Percentiles rank a stretch among this genome's conserved stretches.
Evolutionary conservation across 352 stramenopile species (phyloP).

Genomic region (Phytophthora cryptogea): DNA sequence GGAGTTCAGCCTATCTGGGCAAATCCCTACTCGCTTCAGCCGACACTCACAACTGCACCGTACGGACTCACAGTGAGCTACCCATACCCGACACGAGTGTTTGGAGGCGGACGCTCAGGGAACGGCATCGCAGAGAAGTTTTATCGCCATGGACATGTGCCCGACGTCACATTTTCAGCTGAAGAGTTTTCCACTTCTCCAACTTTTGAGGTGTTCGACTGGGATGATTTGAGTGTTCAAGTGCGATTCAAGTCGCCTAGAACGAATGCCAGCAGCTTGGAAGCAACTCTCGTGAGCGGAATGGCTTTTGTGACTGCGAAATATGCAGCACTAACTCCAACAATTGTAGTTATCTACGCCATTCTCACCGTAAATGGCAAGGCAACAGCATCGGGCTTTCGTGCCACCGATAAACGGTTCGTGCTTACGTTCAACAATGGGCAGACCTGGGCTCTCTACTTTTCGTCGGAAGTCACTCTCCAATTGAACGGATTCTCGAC

Average conservation of each 20-base stretch:
- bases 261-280: constrained; percentile 8
- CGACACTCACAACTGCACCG: constrained; percentile 20
- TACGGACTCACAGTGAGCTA: constrained; percentile 49
- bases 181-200: constrained; percentile 34
- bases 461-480: constrained; percentile 26
- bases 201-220: constrained; percentile 33
- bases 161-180: constrained; percentile 47
- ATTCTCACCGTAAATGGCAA: constrained; percentile 46
- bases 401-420: constrained; percentile 32
- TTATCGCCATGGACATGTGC: constrained; percentile 37
- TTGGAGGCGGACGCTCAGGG: constrained; percentile 32
- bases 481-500: constrained; percentile 22
- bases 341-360: constrained; percentile 27
- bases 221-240: constrained; percentile 42
- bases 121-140: constrained; percentile 36
- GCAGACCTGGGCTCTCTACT: constrained; percentile 53
- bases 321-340: constrained; percentile 38
- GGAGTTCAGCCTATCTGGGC: constrained; percentile 48
- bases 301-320: constrained; percentile 56
- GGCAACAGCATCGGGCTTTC: constrained; percentile 1
- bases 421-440: constrained; percentile 42
- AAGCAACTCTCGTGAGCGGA: constrained; percentile 46
- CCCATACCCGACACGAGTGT: constrained; percentile 39
- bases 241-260: constrained; percentile 28
- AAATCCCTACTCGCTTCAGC: constrained; percentile 53